Evolutionary conservation across 345 rosid genomes (phyloP).

Genomic region (Adansonia digitata): DNA sequence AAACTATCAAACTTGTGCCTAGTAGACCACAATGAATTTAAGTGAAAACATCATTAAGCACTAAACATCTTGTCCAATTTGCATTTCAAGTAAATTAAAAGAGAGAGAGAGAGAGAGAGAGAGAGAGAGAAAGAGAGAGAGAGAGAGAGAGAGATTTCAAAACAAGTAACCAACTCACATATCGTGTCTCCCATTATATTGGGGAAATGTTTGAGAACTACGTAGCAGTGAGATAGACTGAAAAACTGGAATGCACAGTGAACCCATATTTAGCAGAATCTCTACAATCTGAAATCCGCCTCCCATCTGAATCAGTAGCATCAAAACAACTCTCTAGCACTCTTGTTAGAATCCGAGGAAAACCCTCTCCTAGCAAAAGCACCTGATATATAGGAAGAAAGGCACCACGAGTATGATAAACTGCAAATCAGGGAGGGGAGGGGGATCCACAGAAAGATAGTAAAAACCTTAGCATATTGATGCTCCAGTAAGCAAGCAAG

Average conservation of each 20-base stretch:
- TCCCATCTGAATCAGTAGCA: slow-evolving; percentile 48
- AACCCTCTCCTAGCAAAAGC: slow-evolving; percentile 60
- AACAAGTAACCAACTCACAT: slow-evolving; percentile 48
- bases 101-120: background rate
- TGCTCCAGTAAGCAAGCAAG: slow-evolving; percentile 80
- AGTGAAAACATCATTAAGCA: background rate
- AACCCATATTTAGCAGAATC: slow-evolving; percentile 38
- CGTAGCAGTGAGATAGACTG: slow-evolving; percentile 61
- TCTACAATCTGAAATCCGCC: slow-evolving; percentile 38
- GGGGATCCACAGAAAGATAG: slow-evolving; percentile 6
- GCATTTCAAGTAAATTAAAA: background rate
- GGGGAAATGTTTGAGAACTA: slow-evolving; percentile 37
- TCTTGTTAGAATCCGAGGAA: slow-evolving; percentile 46
- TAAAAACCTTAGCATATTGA: slow-evolving; percentile 69
- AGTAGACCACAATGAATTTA: slow-evolving; percentile 18
- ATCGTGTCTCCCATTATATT: slow-evolving; percentile 35
- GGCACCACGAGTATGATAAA: slow-evolving; percentile 13
- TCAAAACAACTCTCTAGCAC: slow-evolving; percentile 65
- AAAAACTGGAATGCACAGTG: slow-evolving; percentile 74
- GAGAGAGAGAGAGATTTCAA: slow-evolving; percentile 10
- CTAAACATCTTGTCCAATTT: background rate
- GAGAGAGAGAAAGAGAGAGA: slow-evolving; percentile 8
- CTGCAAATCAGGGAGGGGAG: background rate
- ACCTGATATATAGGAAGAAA: slow-evolving; percentile 41
- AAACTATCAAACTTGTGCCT: slow-evolving; percentile 43